Percentiles rank a stretch among this genome's conserved stretches.
phyloP scores from a whole-genome alignment of 169 alveolate genomes.

The Plasmodium inui region DNA sequence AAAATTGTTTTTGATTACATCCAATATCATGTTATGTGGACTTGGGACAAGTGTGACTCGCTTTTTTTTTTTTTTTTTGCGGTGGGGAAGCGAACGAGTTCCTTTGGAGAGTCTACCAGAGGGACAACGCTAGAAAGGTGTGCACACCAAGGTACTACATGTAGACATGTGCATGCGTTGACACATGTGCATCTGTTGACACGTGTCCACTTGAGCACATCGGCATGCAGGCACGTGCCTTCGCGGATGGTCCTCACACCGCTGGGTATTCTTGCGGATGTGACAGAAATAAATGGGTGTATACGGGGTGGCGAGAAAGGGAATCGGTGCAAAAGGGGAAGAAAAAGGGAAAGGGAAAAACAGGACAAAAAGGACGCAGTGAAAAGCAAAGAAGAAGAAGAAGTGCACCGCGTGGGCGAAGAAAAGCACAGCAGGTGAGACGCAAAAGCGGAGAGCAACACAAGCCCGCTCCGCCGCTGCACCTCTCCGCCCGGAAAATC shows the following conservation, averaged over 20 bases:
- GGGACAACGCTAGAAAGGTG: neutral
- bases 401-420: neutral
- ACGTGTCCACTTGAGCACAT: neutral
- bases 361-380: neutral
- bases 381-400: neutral
- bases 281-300: conserved; percentile 13
- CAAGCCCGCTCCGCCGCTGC: conserved; percentile 7
- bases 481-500: conserved; percentile 11
- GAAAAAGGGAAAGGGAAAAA: neutral
- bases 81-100: neutral
- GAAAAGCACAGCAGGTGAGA: neutral
- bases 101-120: neutral
- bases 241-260: neutral
- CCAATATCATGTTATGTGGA: conserved; percentile 42
- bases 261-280: neutral
- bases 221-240: neutral
- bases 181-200: neutral
- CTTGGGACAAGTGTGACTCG: conserved; percentile 1
- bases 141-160: neutral
- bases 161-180: neutral
- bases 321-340: neutral
- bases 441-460: neutral
- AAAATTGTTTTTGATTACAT: conserved; percentile 51
- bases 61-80: neutral
- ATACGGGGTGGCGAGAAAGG: neutral